Evolutionary conservation across 306 rosid genomes (phyloP).

Genomic region (Pterocarpus santalinus): DNA sequence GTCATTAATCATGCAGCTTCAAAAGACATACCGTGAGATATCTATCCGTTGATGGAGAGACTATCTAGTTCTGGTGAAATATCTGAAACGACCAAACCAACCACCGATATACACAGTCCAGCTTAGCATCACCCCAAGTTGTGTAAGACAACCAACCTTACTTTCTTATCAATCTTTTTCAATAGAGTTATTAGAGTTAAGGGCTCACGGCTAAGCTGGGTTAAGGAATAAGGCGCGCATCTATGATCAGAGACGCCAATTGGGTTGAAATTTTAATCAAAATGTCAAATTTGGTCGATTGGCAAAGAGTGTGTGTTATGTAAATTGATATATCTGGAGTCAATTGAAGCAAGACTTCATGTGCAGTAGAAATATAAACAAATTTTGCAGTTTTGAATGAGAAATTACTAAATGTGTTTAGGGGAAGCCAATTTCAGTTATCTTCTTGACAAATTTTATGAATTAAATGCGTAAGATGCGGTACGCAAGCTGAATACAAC

Average conservation of each 20-base stretch:
- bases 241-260: neutral
- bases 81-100: conserved; percentile 6
- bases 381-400: too few relatives aligned
- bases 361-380: neutral
- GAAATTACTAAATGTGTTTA: too few relatives aligned
- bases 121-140: conserved; percentile 7
- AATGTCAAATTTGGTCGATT: conserved; percentile 15
- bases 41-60: conserved; percentile 30
- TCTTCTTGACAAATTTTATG: too few relatives aligned
- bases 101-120: conserved; percentile 1
- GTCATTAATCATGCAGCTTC: conserved; percentile 41
- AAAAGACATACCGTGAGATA: conserved; percentile 58
- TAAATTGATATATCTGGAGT: neutral
- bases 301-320: neutral
- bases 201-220: conserved; percentile 31
- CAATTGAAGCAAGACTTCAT: conserved; percentile 1
- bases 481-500: too few relatives aligned
- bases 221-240: conserved; percentile 12
- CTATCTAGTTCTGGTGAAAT: neutral
- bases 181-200: conserved; percentile 20
- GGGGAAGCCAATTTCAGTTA: too few relatives aligned
- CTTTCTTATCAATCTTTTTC: conserved; percentile 9
- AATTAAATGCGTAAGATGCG: too few relatives aligned
- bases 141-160: conserved; percentile 11
- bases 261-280: neutral